Evolutionary conservation across 2,329 filamentous ascomycete species (phyloP).

Genomic region (Phaeosphaeriaceae sp.): DNA sequence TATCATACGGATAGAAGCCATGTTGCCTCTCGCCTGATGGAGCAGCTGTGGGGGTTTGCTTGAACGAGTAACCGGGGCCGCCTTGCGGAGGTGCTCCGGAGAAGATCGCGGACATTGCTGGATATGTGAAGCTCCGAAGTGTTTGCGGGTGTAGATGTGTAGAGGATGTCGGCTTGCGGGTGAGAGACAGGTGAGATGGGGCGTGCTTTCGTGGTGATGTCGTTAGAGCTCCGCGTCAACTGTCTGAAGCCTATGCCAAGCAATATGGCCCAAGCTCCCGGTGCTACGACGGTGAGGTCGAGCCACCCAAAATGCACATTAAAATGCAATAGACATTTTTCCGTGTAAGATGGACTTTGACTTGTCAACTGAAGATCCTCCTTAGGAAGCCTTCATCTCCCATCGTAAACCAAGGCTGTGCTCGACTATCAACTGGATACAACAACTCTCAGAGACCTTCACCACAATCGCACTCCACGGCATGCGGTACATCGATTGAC

Average conservation of each 20-base stretch:
- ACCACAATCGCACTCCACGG: neutral
- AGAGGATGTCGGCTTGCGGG: slow-evolving; percentile 4
- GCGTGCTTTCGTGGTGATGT: slow-evolving; percentile 27
- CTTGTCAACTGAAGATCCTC: no score
- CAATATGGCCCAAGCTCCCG: slow-evolving; percentile 3
- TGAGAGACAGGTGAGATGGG: slow-evolving; percentile 18
- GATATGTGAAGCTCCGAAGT: slow-evolving; percentile 1
- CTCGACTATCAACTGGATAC: no score
- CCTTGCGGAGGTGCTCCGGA: slow-evolving; percentile 58
- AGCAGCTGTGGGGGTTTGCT: slow-evolving; percentile 55
- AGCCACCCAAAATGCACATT: neutral
- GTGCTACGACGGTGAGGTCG: neutral
- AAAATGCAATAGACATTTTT: no score
- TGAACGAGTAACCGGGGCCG: slow-evolving; percentile 67
- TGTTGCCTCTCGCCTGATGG: slow-evolving; percentile 68
- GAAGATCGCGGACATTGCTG: slow-evolving; percentile 62
- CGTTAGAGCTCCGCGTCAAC: slow-evolving; percentile 23
- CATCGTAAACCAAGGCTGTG: no score
- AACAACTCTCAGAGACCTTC: no score
- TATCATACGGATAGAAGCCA: slow-evolving; percentile 83
- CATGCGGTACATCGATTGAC: no score
- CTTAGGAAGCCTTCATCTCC: no score
- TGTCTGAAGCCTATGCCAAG: slow-evolving; percentile 12
- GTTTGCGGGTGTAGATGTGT: neutral
- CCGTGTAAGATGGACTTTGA: no score